These are phyloP conservation scores for Cornus kousa DNA, from an alignment of 148 eudicot species.

Conservation along the genomic window DNA sequence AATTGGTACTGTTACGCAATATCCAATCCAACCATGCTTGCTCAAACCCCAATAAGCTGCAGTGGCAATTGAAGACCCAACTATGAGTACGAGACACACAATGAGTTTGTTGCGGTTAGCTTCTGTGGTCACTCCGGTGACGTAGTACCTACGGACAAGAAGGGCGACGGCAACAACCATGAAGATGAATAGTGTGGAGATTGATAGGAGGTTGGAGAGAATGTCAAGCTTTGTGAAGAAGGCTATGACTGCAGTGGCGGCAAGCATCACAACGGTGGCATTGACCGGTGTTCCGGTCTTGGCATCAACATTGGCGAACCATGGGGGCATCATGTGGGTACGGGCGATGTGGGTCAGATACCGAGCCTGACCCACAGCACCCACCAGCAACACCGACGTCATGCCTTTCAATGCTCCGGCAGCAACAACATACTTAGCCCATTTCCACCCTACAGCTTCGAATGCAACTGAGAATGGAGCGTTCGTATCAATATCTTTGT, in stretches of 20 bases:
- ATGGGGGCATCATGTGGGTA: constrained; percentile 68
- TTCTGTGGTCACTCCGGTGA: constrained; percentile 29
- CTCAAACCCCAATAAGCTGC: constrained; percentile 44
- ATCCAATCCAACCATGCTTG: constrained; percentile 38
- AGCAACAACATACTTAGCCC: constrained; percentile 65
- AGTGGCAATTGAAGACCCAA: constrained; percentile 35
- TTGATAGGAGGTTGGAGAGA: constrained; percentile 48
- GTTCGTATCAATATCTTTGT: constrained; percentile 20
- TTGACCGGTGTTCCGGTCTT: constrained; percentile 57
- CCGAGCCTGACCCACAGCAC: constrained; percentile 67
- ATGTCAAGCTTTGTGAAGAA: constrained; percentile 51
- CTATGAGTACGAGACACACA: constrained; percentile 24
- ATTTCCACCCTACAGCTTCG: constrained; percentile 42
- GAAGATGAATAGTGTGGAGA: constrained; percentile 57
- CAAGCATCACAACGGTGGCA: constrained; percentile 48
- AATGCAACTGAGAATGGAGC: constrained; percentile 66
- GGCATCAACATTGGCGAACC: constrained; percentile 49
- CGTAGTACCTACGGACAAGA: constrained; percentile 54
- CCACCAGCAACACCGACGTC: constrained; percentile 56
- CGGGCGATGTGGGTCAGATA: constrained; percentile 67
- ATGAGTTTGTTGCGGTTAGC: constrained; percentile 37
- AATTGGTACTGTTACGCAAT: constrained; percentile 36
- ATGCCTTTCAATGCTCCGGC: constrained; percentile 64
- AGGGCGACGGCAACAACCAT: constrained; percentile 53
- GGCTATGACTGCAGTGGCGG: constrained; percentile 42